Evolutionary conservation across 306 rosid genomes (phyloP).

Genomic region (Trifolium dubium): DNA sequence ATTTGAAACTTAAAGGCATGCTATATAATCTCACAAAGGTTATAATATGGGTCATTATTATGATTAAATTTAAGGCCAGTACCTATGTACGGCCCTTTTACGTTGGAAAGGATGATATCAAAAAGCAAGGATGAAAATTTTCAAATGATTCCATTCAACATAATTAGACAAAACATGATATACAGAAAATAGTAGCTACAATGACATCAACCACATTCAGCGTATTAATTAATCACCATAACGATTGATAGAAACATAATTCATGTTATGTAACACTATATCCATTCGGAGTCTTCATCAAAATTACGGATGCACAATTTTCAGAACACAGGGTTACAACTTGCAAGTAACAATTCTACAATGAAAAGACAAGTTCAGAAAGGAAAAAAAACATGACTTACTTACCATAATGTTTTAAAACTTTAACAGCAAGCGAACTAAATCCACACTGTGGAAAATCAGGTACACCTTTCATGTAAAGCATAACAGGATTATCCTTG

Average conservation of each 20-base stretch:
- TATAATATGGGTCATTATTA: slow-evolving; percentile 6
- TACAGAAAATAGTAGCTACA: slow-evolving; percentile 9
- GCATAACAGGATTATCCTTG: slow-evolving; percentile 76
- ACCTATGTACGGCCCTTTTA: neutral
- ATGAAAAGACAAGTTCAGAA: slow-evolving; percentile 31
- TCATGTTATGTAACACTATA: slow-evolving; percentile 12
- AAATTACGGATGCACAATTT: neutral
- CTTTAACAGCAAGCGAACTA: slow-evolving; percentile 81
- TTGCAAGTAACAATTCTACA: slow-evolving; percentile 28
- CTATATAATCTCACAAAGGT: slow-evolving; percentile 3
- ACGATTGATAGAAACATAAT: slow-evolving; percentile 9
- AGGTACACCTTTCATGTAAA: slow-evolving; percentile 88
- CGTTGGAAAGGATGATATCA: slow-evolving; percentile 4
- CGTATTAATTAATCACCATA: slow-evolving; percentile 29
- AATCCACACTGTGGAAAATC: slow-evolving; percentile 83
- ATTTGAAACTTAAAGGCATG: slow-evolving; percentile 4
- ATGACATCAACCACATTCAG: neutral
- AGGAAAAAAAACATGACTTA: neutral
- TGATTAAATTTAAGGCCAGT: slow-evolving; percentile 10
- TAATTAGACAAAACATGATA: slow-evolving; percentile 5
- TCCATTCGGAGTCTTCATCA: neutral
- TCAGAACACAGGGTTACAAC: neutral
- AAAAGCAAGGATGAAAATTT: slow-evolving; percentile 13
- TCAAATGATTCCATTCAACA: neutral
- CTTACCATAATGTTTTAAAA: slow-evolving; percentile 67